phyloP scores from a whole-genome alignment of 129 eudicot genomes.

The Silybum marianum region DNA sequence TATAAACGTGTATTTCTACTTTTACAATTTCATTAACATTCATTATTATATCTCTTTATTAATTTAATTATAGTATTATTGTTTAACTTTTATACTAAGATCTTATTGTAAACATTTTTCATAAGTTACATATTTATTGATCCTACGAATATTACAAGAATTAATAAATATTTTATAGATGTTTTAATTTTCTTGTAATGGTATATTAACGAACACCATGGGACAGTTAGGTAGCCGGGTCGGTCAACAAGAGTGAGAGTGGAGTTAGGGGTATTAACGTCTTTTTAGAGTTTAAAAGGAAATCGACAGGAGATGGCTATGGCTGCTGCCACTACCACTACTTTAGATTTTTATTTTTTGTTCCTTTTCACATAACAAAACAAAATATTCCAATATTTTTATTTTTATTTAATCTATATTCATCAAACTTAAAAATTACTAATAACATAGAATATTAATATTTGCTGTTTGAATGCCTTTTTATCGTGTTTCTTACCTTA shows the following conservation, averaged over 20 bases:
- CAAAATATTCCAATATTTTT: background rate
- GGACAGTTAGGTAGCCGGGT: background rate
- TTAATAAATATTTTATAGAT: background rate
- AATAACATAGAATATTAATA: no score
- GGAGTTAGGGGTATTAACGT: background rate
- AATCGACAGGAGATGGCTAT: background rate
- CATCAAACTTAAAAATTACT: background rate
- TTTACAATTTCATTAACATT: background rate
- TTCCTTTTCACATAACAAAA: background rate
- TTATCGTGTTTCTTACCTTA: background rate
- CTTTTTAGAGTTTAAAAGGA: background rate
- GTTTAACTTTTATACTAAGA: no score
- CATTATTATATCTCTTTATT: no score
- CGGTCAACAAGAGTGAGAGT: background rate
- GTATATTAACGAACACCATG: background rate
- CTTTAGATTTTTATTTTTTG: background rate
- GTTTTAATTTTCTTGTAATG: background rate
- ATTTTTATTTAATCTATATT: background rate
- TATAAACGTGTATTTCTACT: constrained; percentile 29
- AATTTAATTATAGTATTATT: no score
- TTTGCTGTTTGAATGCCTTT: background rate
- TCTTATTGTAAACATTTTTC: no score
- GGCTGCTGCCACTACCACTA: background rate
- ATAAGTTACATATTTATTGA: no score
- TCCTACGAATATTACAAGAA: no score